phyloP scores from a whole-genome alignment of 495 filamentous ascomycete genomes.

The Neurospora sp. region DNA sequence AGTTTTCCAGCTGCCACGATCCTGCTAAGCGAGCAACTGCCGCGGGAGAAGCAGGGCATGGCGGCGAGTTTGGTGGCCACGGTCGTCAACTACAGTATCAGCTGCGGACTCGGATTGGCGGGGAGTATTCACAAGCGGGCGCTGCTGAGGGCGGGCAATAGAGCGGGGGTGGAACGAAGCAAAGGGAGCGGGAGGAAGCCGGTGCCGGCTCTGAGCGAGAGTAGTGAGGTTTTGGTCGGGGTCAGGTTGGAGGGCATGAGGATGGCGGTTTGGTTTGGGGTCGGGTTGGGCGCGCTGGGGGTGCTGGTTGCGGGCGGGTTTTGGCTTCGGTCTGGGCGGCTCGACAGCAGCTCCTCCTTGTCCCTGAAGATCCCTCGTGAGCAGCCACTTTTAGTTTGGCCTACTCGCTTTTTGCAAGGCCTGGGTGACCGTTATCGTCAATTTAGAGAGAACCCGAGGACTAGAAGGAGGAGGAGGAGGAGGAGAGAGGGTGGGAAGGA shows the following conservation, averaged over 20 bases:
- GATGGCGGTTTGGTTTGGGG: constrained; percentile 46
- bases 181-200: background rate
- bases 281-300: constrained; percentile 40
- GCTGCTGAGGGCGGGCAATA: background rate
- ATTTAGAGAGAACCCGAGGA: too few species aligned
- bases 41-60: constrained; percentile 51
- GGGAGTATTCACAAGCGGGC: constrained; percentile 27
- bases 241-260: constrained; percentile 41
- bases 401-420: too few species aligned
- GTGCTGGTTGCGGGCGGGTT: constrained; percentile 19
- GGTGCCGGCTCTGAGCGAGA: background rate
- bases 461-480: background rate
- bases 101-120: constrained; percentile 36
- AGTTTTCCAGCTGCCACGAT: constrained; percentile 37
- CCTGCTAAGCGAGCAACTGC: constrained; percentile 45
- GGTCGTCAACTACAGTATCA: constrained; percentile 34
- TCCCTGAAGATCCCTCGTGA: too few species aligned
- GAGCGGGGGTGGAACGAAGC: background rate
- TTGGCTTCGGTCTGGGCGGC: background rate
- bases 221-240: constrained; percentile 1
- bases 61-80: constrained; percentile 32
- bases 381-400: too few species aligned
- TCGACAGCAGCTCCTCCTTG: too few species aligned
- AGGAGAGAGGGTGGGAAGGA: background rate
- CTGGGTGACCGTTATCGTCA: too few species aligned